phyloP scores from a whole-genome alignment of 176 grass and related monocot genomes.

The Triticum timopheevii region DNA sequence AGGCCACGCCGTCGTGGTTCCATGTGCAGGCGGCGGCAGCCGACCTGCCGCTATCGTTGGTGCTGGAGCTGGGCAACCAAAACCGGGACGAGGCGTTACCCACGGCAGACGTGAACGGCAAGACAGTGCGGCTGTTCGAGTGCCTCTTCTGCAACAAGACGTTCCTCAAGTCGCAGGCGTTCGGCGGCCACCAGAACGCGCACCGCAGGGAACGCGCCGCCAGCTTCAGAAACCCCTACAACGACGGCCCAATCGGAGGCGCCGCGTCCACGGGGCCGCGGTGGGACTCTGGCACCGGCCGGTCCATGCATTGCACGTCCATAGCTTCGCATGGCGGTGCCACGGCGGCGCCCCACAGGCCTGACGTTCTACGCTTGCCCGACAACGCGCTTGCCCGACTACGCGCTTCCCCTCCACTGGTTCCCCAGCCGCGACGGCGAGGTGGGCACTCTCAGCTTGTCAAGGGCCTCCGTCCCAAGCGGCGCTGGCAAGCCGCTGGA shows the following conservation, averaged over 20 bases:
- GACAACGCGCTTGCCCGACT: neutral
- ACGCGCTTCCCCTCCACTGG: neutral
- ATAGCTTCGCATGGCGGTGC: neutral
- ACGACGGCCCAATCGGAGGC: neutral
- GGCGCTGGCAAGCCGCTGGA: slow-evolving; percentile 9
- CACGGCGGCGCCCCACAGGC: neutral
- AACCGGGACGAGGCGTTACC: neutral
- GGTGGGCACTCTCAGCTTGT: no score
- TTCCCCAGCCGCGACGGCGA: neutral
- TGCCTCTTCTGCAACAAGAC: slow-evolving; percentile 76
- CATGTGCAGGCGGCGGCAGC: neutral
- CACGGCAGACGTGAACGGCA: neutral
- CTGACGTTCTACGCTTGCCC: neutral
- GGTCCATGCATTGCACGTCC: neutral
- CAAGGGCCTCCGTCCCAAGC: neutral
- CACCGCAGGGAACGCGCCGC: slow-evolving; percentile 64
- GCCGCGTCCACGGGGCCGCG: neutral
- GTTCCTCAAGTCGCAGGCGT: slow-evolving; percentile 74
- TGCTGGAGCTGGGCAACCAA: no score
- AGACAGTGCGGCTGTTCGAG: slow-evolving; percentile 43
- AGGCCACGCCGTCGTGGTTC: neutral
- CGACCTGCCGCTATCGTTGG: neutral
- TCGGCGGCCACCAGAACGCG: slow-evolving; percentile 95
- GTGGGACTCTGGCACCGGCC: neutral
- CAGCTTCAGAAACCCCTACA: neutral